These are phyloP conservation scores for Cercospora beticola DNA, from an alignment of 2,329 filamentous ascomycete genomes.

Conservation along the genomic window DNA sequence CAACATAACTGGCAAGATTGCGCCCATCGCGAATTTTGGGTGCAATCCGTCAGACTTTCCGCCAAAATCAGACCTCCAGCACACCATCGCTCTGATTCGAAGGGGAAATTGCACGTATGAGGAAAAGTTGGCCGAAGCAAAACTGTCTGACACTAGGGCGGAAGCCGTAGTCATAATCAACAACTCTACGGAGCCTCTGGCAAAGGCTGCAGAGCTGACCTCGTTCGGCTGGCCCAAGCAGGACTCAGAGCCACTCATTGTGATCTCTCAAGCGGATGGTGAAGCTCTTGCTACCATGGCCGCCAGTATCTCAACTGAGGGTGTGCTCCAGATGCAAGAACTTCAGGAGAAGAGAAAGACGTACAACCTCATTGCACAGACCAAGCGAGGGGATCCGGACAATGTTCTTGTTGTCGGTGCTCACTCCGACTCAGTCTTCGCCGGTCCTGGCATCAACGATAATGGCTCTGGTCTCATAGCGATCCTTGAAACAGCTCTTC, in stretches of 20 bases:
- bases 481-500: background rate
- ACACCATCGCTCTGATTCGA: background rate
- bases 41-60: background rate
- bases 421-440: background rate
- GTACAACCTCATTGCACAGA: background rate
- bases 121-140: background rate
- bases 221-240: background rate
- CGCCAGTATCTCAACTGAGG: background rate
- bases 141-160: background rate
- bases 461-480: background rate
- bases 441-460: background rate
- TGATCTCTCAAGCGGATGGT: background rate
- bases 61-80: background rate
- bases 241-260: background rate
- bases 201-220: background rate
- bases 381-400: background rate
- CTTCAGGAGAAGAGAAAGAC: background rate
- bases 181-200: background rate
- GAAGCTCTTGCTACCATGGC: background rate
- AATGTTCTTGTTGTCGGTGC: background rate
- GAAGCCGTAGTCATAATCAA: background rate
- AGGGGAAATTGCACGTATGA: background rate
- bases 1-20: background rate
- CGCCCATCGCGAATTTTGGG: background rate
- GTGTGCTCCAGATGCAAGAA: background rate